Conservation (phyloP, 441 rosid genomes). For the Monsonia emarginata region DNA sequence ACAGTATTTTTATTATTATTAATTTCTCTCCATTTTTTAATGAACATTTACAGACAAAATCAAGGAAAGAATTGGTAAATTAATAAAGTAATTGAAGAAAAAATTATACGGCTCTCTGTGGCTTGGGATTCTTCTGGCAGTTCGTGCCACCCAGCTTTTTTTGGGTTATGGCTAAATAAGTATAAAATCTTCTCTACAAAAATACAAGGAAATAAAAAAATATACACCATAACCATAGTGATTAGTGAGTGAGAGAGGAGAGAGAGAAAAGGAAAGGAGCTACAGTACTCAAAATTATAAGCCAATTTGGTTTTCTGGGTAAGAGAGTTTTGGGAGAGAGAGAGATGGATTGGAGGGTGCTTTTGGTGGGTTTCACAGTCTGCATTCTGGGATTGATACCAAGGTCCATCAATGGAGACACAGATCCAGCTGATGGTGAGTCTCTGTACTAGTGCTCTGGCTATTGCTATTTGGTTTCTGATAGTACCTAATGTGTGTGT, state of each 20-base stretch:
- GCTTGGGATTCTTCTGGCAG: not conserved
- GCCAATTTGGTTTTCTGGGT: not conserved
- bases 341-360: slow-evolving; percentile 3
- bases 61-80: not conserved
- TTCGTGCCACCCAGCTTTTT: not conserved
- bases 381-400: not conserved
- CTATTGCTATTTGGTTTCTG: not conserved
- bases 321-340: not conserved
- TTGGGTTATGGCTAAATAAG: not conserved
- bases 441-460: not conserved
- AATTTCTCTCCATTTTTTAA: not conserved
- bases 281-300: not conserved
- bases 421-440: slow-evolving; percentile 2
- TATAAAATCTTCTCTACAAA: not conserved
- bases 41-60: not conserved
- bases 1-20: not conserved
- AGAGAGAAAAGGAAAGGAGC: too few species aligned
- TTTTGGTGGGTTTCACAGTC: not conserved
- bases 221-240: not conserved
- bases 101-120: not conserved
- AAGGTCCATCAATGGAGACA: not conserved
- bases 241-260: not conserved
- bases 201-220: not conserved
- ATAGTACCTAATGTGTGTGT: not conserved
- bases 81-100: not conserved